A percentile compares a stretch with the other conserved stretches of the same genome.
Evolutionary conservation across 306 rosid species (phyloP).

Genomic region (Cucurbita maxima): DNA sequence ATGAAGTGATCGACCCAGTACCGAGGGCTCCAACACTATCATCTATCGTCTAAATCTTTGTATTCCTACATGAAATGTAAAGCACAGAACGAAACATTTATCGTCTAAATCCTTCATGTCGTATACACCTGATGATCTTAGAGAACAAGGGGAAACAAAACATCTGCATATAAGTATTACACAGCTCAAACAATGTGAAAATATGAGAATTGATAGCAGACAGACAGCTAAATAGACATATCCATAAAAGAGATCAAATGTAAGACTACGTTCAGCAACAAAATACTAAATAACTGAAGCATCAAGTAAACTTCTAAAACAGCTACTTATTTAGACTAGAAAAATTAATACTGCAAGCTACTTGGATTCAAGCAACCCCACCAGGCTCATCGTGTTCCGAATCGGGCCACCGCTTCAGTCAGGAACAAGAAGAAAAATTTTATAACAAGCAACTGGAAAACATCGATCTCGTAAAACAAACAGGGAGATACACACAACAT

Average conservation of each 20-base stretch:
- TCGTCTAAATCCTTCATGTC: constrained; percentile 19
- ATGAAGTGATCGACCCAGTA: constrained; percentile 56
- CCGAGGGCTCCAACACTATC: constrained; percentile 65
- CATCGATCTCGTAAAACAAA: constrained; percentile 7
- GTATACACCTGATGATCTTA: constrained; percentile 10
- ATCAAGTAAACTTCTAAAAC: constrained; percentile 54
- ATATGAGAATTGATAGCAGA: constrained; percentile 25
- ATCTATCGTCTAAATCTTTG: constrained; percentile 55
- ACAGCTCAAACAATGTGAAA: constrained; percentile 49
- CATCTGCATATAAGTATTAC: constrained; percentile 18
- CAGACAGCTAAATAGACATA: constrained; percentile 35
- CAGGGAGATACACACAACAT: constrained; percentile 13
- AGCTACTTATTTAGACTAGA: constrained; percentile 79
- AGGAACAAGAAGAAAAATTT: constrained; percentile 2
- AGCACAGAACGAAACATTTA: constrained; percentile 24
- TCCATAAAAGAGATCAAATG: constrained; percentile 45
- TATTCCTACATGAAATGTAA: constrained; percentile 36
- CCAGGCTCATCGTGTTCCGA: constrained; percentile 65
- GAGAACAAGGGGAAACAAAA: constrained; percentile 15
- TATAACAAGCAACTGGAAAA: constrained; percentile 15
- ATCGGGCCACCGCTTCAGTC: constrained; percentile 37
- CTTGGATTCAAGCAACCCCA: constrained; percentile 93
- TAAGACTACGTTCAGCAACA: constrained; percentile 55
- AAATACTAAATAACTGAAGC: constrained; percentile 49
- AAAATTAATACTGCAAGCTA: constrained; percentile 77